phyloP scores from a whole-genome alignment of 2,329 filamentous ascomycete species.

The Colletotrichum tropicale region DNA sequence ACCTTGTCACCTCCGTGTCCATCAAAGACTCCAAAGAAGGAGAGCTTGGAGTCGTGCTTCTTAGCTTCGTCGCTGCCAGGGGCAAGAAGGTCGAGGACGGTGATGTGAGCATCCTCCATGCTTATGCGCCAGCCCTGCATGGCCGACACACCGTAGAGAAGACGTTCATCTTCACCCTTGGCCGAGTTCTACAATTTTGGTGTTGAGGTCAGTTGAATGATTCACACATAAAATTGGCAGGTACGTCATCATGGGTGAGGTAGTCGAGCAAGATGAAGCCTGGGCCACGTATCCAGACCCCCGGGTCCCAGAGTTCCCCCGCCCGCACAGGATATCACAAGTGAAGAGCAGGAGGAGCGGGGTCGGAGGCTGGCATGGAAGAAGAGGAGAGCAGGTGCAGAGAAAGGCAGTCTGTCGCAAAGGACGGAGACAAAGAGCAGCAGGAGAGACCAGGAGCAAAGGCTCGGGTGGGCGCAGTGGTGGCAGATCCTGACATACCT shows the following conservation, averaged over 20 bases:
- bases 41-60: conserved; percentile 75
- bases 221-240: background rate
- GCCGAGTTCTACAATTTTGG: conserved; percentile 72
- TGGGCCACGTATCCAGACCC: background rate
- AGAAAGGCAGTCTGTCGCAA: background rate
- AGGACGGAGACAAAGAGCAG: background rate
- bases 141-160: conserved; percentile 92
- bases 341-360: background rate
- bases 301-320: background rate
- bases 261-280: background rate
- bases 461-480: background rate
- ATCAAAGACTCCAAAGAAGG: conserved; percentile 98
- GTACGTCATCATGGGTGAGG: conserved; percentile 10
- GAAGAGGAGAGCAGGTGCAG: background rate
- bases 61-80: conserved; percentile 59
- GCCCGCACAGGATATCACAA: conserved; percentile 4
- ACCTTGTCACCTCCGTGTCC: conserved; percentile 98
- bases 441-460: background rate
- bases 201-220: conserved; percentile 7
- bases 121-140: conserved; percentile 99
- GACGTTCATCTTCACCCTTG: conserved; percentile 88
- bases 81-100: conserved; percentile 84
- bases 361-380: background rate
- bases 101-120: conserved; percentile 97
- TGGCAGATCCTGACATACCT: conserved; percentile 68